phyloP scores from a whole-genome alignment of 2,329 filamentous ascomycete genomes.

The Westerdykella sp. region DNA sequence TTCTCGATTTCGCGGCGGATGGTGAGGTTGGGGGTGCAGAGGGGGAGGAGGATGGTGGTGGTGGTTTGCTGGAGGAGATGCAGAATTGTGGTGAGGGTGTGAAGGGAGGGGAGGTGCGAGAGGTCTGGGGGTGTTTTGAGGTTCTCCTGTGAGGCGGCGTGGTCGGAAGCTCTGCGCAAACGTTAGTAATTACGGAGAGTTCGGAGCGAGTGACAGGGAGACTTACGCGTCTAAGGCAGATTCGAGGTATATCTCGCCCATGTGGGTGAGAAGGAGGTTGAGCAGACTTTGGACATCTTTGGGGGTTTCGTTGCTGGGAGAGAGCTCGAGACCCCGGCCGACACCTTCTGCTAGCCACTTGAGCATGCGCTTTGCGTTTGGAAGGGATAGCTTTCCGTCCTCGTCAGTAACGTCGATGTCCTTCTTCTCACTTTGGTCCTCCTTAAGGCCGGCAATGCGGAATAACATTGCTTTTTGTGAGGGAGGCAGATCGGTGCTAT shows the following conservation, averaged over 20 bases:
- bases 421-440: conserved; percentile 68
- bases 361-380: conserved; percentile 95
- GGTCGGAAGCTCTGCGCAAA: conserved; percentile 49
- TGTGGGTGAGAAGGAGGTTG: conserved; percentile 73
- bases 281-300: conserved; percentile 87
- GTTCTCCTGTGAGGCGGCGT: conserved; percentile 69
- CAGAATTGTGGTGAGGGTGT: conserved; percentile 78
- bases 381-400: conserved; percentile 74
- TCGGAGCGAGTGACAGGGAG: not conserved
- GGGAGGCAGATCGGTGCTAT: conserved; percentile 78
- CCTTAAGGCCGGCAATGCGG: conserved; percentile 73
- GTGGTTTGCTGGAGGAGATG: conserved; percentile 93
- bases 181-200: conserved; percentile 9
- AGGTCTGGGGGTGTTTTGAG: conserved; percentile 83
- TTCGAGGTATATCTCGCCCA: conserved; percentile 76
- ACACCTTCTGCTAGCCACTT: conserved; percentile 97
- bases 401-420: conserved; percentile 88
- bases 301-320: conserved; percentile 77
- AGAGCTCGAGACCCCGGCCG: conserved; percentile 83
- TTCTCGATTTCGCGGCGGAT: conserved; percentile 87
- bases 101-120: conserved; percentile 70
- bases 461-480: conserved; percentile 89
- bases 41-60: conserved; percentile 78
- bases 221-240: conserved; percentile 55
- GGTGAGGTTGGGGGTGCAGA: conserved; percentile 84